Conservation (phyloP, 352 stramenopile species). For the Phytophthora palmivora region DNA sequence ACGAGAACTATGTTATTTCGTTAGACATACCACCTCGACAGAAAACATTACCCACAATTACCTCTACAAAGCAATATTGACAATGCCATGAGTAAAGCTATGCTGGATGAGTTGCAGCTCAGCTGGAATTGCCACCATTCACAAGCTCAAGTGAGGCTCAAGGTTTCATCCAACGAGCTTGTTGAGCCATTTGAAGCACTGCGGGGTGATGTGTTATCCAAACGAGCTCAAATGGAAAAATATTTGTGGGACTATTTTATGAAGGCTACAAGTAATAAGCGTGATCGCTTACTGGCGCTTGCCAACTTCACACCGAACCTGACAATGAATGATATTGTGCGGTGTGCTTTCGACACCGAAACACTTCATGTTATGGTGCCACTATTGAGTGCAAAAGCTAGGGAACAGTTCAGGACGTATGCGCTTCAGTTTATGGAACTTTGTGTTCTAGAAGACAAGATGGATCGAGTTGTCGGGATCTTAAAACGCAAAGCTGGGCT, state of each 20-base stretch:
- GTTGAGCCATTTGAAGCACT: slow-evolving; percentile 17
- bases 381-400: slow-evolving; percentile 24
- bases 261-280: slow-evolving; percentile 10
- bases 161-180: neutral
- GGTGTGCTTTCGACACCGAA: slow-evolving; percentile 44
- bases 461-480: slow-evolving; percentile 45
- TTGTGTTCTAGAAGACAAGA: slow-evolving; percentile 82
- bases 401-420: slow-evolving; percentile 27
- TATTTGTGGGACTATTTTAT: slow-evolving; percentile 19
- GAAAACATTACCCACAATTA: slow-evolving; percentile 14
- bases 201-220: slow-evolving; percentile 25
- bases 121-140: slow-evolving; percentile 54
- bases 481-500: slow-evolving; percentile 2
- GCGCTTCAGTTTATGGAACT: slow-evolving; percentile 57
- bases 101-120: slow-evolving; percentile 51
- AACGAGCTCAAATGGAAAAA: slow-evolving; percentile 21
- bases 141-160: slow-evolving; percentile 21
- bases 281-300: slow-evolving; percentile 26
- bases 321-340: slow-evolving; percentile 48
- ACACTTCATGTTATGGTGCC: slow-evolving; percentile 39
- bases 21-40: neutral
- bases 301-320: slow-evolving; percentile 39
- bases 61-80: slow-evolving; percentile 31
- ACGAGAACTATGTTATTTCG: slow-evolving; percentile 23
- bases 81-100: slow-evolving; percentile 44